Base-by-base conservation (phyloP, 192 early-diverging fungal species). In the Anaeromyces robustus region DNA sequence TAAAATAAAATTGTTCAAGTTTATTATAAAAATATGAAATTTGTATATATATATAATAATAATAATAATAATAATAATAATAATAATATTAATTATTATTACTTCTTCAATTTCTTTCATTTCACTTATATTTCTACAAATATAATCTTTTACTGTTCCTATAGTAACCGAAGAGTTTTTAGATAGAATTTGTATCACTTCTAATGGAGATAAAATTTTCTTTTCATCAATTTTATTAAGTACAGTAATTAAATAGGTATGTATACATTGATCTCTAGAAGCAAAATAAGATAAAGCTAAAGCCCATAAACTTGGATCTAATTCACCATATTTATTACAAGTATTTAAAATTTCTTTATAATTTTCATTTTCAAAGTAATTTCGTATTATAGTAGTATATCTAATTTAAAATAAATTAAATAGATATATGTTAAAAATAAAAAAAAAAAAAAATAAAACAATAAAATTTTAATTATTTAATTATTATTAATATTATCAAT, bases 181-280 rank as follows among this genome's bases (percentile, higher is more conserved):
- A 7, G 92, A 87, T 18, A 99, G 86, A 1, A 95, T 91, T 80
- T 98, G 95, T 1, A 99, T 84, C 13, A 99, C 95, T 79, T 97
- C 92, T 77, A 99, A 85, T 39, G 95, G 95, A 30, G 95, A 93
- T 82, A 99, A 84, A 16, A 99, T 85, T 78, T 94, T 93, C 80
- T 92, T 88, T 77, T 88, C 86, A 80, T 99, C 96, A 81, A 99
- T 97, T 22, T 93, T 91, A 79, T 90, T 87, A 78, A 99, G 84
- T 2, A 96, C 91, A 83, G 88, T 90, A 26, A 85, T 29, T 4
- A 92, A 79, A 79, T 92, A 84, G 77, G 92, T 87, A 80, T 94
- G 93, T 78, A 94, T 81, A 9, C 91, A 89, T 4, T 93, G 87
- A 68, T 94, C 92, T 77, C 89, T 82, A 22, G 89, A 88, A 52